phyloP scores from a whole-genome alignment of 2,329 filamentous ascomycete species.

The Xylaria sp. region DNA sequence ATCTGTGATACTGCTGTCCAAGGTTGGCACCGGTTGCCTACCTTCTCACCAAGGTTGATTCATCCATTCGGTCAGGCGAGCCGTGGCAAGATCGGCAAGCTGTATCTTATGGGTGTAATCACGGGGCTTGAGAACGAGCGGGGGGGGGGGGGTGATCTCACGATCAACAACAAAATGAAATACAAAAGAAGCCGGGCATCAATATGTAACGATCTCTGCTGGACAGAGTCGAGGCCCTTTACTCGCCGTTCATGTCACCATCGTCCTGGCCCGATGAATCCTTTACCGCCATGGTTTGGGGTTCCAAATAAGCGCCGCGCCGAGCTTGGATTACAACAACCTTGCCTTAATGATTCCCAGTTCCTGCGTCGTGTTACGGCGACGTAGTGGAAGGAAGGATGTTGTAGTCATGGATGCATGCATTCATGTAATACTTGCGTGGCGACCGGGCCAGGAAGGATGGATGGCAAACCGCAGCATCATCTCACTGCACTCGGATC shows the following conservation, averaged over 20 bases:
- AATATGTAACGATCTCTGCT: constrained; percentile 35
- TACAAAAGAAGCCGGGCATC: constrained; percentile 41
- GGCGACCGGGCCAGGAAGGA: constrained; percentile 30
- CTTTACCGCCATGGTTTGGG: constrained; percentile 24
- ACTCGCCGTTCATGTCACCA: constrained; percentile 36
- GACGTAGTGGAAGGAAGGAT: constrained; percentile 23
- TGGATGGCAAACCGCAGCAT: constrained; percentile 35
- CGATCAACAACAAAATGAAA: constrained; percentile 27
- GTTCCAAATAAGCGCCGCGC: constrained; percentile 39
- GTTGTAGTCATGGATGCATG: constrained; percentile 5
- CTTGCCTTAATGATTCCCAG: not conserved
- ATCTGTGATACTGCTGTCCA: constrained; percentile 39
- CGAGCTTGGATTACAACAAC: constrained; percentile 30
- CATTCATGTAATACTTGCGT: constrained; percentile 15
- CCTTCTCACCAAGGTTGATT: constrained; percentile 35
- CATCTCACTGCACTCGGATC: constrained; percentile 41
- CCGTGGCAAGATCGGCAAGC: constrained; percentile 40
- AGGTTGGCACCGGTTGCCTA: constrained; percentile 42
- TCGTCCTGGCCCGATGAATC: constrained; percentile 30
- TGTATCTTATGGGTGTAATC: constrained; percentile 30
- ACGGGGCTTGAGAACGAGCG: constrained; percentile 37
- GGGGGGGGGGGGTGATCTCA: constrained; percentile 39
- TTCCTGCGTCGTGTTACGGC: not conserved
- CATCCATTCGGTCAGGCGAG: constrained; percentile 27
- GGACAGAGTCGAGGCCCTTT: constrained; percentile 41